Evolutionary conservation across 805 yeast species (phyloP), one percentile per base, ranked within the genome.

Genomic region (Suhomyces vadensis): DNA sequence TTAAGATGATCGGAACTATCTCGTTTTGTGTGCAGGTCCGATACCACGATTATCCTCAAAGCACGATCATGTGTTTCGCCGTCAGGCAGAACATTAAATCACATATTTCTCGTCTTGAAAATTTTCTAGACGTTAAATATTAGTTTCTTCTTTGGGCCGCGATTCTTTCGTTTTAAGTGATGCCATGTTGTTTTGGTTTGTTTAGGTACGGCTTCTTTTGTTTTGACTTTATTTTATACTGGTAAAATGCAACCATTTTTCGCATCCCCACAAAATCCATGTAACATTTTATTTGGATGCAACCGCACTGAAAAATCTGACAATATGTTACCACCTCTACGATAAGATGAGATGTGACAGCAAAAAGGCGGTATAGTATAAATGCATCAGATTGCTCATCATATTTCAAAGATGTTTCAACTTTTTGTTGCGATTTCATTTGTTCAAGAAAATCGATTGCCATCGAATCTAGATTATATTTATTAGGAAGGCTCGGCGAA

Each of bases 291-390:
- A 29, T 29, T 13, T 21, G 14, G 22, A 41, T 41, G 44, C 35
- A 41, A 41, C 44, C 44, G 31, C 39, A 38, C 31, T 20, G 41
- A 38, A 38, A 38, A 38, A 26, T 38, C 31, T n/a, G 14, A 19
- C 21, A 20, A 5, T 17, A 13, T 25, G 35, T 16, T 29, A 29
- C 33, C 31, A 38, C 19, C 35, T 20, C 35, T 13, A 38, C 25
- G 41, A 17, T 17, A 17, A 20, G 33, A 37, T 37, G 37, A 33
- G 21, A 21, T 19, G 21, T 9, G 39, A 22, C 39, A 10, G 33
- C 19, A 11, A 14, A 17, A n/a, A 29, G 20, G 16, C 16, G 16
- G 19, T 17, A 29, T 29, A 16, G 33, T 29, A 29, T 29, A 29
- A 29, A 29, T 29, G 33, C 16, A 29, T 8, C 14, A 9, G 20